A percentile compares a stretch with the other conserved stretches of the same genome.
Evolutionary conservation across 371 early-diverging fungal genomes (phyloP).

Genomic region (Mortierella sp.): DNA sequence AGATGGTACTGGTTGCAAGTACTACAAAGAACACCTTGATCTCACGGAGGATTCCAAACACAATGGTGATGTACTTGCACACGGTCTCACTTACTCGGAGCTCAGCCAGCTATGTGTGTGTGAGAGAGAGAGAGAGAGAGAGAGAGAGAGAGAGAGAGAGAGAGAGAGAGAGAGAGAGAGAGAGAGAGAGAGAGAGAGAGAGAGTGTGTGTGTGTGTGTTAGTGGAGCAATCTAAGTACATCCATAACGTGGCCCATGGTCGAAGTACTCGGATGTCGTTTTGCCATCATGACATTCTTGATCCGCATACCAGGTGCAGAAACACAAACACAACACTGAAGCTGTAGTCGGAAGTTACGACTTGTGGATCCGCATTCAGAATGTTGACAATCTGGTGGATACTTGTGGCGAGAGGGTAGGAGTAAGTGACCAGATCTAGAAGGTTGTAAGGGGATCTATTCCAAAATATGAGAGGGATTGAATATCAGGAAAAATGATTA

Average conservation of each 20-base stretch:
- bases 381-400: constrained; percentile 14
- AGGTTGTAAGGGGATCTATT: constrained; percentile 23
- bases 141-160: neutral
- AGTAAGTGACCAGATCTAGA: constrained; percentile 17
- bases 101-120: neutral
- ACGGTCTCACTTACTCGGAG: too few species aligned
- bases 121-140: constrained; percentile 5
- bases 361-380: too few species aligned
- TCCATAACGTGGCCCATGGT: too few species aligned
- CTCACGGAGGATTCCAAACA: too few species aligned
- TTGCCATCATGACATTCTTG: too few species aligned
- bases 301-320: constrained; percentile 26
- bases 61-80: neutral
- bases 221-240: too few species aligned
- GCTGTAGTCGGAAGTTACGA: constrained; percentile 3
- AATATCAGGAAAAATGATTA: too few species aligned
- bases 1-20: too few species aligned
- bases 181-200: neutral
- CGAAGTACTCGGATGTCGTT: too few species aligned
- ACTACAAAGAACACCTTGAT: too few species aligned
- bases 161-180: neutral
- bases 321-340: constrained; percentile 23
- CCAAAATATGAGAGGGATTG: too few species aligned
- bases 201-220: too few species aligned
- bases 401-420: constrained; percentile 17